Base-by-base conservation (phyloP, 1,284 basidiomycete species). In the Exobasidium cylindrosporum region DNA sequence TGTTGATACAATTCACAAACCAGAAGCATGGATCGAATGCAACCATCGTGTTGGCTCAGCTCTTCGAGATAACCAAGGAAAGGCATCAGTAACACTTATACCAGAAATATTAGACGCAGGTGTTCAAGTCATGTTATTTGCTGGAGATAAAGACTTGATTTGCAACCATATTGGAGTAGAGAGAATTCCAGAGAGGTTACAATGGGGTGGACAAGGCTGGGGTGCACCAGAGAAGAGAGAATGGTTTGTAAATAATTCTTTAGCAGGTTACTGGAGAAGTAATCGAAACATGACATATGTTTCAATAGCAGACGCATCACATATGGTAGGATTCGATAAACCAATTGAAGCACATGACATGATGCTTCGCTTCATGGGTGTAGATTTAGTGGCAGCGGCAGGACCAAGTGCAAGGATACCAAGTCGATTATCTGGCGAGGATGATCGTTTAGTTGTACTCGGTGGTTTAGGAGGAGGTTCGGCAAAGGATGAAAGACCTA, bases 291-390 rank as follows among this genome's bases (percentile, higher is more conserved):
- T 98, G 72, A 94, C 92, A n/a, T 97, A 96, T 75, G 91, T 88
- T 68, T 93, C 92, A 82, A 89, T 85, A 29, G 73, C 74, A 45
- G 91, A 91, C 63, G 91, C 71, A 13, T 75, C 72, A 49, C 77
- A 76, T 64, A 78, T 83, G 83, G 92, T 89, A 30, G 91, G 91
- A 0, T 95, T 87, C 78, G 95, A 98, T 81, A 83, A 89, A 11
- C 95, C 94, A 0, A 85, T 91, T 60, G 87, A 89, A 31, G 84
- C 92, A 3, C 93, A 97, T 81, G 95, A 98, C 81, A 97, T 98
- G 96, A 95, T 98, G 74, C 86, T 79, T 3, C 65, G 76, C 24
- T 79, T 74, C 57, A 74, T 78, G 73, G 70, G 60, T 13, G 87
- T 94, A 60, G 89, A 97, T 82, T 89, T 94, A 72, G 85, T 88